Evolutionary conservation across 2,329 filamentous ascomycete genomes (phyloP).

Genomic region (Aspergillus pseudotamarii): DNA sequence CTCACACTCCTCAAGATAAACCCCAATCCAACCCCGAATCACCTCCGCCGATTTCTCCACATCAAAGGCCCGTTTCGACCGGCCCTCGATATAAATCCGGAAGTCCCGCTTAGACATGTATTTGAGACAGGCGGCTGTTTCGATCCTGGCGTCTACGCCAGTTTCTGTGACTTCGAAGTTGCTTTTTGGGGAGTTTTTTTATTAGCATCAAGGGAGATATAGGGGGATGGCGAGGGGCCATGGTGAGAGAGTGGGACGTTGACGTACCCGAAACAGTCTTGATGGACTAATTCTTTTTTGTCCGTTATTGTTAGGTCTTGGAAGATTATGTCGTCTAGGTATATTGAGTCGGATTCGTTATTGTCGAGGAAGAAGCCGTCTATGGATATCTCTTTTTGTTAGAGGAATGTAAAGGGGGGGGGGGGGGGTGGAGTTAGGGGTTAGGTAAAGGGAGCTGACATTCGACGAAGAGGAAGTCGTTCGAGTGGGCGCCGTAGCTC

Average conservation of each 20-base stretch:
- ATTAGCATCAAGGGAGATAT: background rate
- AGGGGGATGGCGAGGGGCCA: background rate
- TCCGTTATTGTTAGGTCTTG: constrained; percentile 23
- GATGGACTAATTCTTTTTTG: constrained; percentile 25
- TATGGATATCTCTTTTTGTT: constrained; percentile 12
- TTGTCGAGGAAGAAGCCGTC: constrained; percentile 40
- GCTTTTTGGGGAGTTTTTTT: constrained; percentile 13
- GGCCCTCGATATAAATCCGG: constrained; percentile 31
- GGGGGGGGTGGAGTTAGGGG: background rate
- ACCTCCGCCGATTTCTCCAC: constrained; percentile 24
- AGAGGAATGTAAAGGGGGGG: background rate
- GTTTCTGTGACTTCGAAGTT: constrained; percentile 35
- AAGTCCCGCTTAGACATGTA: constrained; percentile 34
- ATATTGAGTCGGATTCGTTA: constrained; percentile 38
- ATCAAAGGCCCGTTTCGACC: constrained; percentile 20
- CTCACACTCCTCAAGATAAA: constrained; percentile 31
- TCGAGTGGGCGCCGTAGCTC: constrained; percentile 43
- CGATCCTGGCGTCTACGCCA: constrained; percentile 30
- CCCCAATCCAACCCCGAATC: constrained; percentile 30
- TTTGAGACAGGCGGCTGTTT: constrained; percentile 35
- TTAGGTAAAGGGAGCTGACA: constrained; percentile 26
- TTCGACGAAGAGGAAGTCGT: constrained; percentile 41
- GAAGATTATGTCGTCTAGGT: constrained; percentile 39
- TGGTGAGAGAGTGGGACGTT: background rate
- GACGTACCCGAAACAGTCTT: constrained; percentile 31